Evolutionary conservation across 352 stramenopile genomes (phyloP), one percentile per base, ranked within the genome.

Genomic region (Phytophthora fragariae): DNA sequence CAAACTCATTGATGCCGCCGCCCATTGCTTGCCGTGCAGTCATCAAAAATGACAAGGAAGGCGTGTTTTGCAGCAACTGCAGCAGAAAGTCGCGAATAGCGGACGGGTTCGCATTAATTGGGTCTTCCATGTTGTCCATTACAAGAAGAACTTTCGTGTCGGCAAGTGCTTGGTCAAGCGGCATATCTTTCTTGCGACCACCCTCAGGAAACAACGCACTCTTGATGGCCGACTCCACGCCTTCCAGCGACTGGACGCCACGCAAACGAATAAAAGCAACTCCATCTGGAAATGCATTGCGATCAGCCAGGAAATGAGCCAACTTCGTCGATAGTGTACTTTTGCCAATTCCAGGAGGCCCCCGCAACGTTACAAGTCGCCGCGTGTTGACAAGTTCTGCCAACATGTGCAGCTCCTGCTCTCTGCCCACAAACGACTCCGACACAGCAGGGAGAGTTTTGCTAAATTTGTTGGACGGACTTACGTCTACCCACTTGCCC

Each of bases 111-210:
- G 87, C 81, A 59, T 92, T 92, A 69, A 91, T 88, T 24, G 86
- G 85, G 56, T 95, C 88, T 63, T 95, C 86, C 83, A 93, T 92
- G 72, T 95, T 93, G 76, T 95, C 88, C 73, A 95, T 79, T 41
- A 95, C 82, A 15, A 95, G 67, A 57, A 95, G 68, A 60, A 91
- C 70, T 15, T 85, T 88, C 69, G 83, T 65, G 11, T 93, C 85
- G 2, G 77, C 58, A 3, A 95, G 73, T 5, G 82, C 64, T 63
- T 90, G 78, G 46, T 90, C 70, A 3, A 95, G 75, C 27, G 84
- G 82, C 39, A 88, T 76, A 55, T 92, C 86, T 50, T 92, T 91
- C 55, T 93, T 83, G 1, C 79, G 82, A 3, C 81, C 84, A 24
- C 81, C 82, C 52, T 93, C 86, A 4, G 82, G 82, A 15, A 91